Conservation (phyloP, 805 yeast genomes). For the Priceomyces fermenticarens region DNA sequence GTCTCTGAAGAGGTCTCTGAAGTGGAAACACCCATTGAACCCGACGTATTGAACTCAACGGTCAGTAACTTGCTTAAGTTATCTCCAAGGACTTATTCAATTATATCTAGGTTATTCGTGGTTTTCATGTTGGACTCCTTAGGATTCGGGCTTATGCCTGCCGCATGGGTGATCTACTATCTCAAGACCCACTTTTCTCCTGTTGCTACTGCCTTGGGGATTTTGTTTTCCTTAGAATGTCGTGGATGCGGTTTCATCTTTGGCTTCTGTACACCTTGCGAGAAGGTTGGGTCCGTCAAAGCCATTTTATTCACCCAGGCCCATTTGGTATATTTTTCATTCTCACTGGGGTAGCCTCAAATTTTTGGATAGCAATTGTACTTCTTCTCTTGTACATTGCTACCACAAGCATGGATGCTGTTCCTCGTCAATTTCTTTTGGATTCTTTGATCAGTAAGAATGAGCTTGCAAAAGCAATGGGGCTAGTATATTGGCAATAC, state of each 20-base stretch:
- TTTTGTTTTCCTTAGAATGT: constrained; percentile 62
- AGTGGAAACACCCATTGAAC: no score
- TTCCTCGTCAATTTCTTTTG: constrained; percentile 80
- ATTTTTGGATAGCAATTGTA: constrained; percentile 45
- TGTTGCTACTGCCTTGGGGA: constrained; percentile 59
- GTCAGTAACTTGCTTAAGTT: not conserved
- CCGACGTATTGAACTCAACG: not conserved
- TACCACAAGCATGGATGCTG: constrained; percentile 83
- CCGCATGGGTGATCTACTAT: constrained; percentile 85
- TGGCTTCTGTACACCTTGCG: constrained; percentile 74
- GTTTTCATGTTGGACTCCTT: constrained; percentile 85
- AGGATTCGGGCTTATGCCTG: constrained; percentile 85
- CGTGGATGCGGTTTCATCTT: constrained; percentile 63
- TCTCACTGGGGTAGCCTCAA: constrained; percentile 22
- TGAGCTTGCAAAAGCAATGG: constrained; percentile 76
- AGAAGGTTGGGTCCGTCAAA: constrained; percentile 71
- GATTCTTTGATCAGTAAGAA: constrained; percentile 60
- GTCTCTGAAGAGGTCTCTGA: no score
- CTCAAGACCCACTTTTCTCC: constrained; percentile 56
- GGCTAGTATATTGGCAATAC: constrained; percentile 86
- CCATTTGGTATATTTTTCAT: constrained; percentile 72
- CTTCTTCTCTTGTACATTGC: constrained; percentile 55
- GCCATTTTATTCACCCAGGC: constrained; percentile 74
- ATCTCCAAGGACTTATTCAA: constrained; percentile 37
- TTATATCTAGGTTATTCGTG: constrained; percentile 47